These are phyloP conservation scores for Magnolia officinalis DNA, from an alignment of 164 flowering plant species.

Conservation along the genomic window DNA sequence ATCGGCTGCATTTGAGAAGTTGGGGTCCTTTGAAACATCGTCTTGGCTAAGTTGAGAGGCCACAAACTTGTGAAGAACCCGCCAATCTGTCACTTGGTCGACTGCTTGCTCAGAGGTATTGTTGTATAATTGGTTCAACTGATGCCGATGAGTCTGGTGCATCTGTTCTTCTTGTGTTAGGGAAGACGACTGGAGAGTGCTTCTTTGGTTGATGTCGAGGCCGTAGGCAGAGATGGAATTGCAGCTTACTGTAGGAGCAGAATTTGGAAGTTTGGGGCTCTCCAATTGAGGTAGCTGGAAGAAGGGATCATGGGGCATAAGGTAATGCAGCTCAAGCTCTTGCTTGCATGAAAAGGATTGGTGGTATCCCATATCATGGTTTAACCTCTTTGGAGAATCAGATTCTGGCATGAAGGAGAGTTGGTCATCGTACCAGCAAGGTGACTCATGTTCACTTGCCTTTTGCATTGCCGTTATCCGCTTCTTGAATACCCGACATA, in stretches of 20 bases:
- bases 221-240: slow-evolving; percentile 36
- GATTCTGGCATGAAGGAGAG: slow-evolving; percentile 75
- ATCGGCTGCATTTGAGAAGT: slow-evolving; percentile 30
- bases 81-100: slow-evolving; percentile 84
- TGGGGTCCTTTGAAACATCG: slow-evolving; percentile 44
- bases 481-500: slow-evolving; percentile 94
- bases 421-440: slow-evolving; percentile 85
- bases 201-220: slow-evolving; percentile 28
- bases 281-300: slow-evolving; percentile 81
- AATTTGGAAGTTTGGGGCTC: slow-evolving; percentile 60
- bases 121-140: slow-evolving; percentile 28
- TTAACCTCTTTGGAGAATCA: slow-evolving; percentile 48
- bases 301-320: slow-evolving; percentile 44
- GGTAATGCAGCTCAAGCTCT: slow-evolving; percentile 61
- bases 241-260: slow-evolving; percentile 34
- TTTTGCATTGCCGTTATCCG: slow-evolving; percentile 47
- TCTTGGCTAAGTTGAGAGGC: slow-evolving; percentile 83
- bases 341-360: slow-evolving; percentile 58
- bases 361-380: slow-evolving; percentile 28
- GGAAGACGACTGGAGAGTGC: slow-evolving; percentile 38
- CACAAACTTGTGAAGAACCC: slow-evolving; percentile 84
- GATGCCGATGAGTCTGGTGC: slow-evolving; percentile 36
- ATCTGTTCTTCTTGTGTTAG: slow-evolving; percentile 48
- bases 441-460: slow-evolving; percentile 55
- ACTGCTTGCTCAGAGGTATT: slow-evolving; percentile 38